A percentile compares a stretch with the other conserved stretches of the same genome.
These are phyloP conservation scores for Arthrobotrys sinensis DNA, from an alignment of 2,329 filamentous ascomycete species.

Conservation along the genomic window DNA sequence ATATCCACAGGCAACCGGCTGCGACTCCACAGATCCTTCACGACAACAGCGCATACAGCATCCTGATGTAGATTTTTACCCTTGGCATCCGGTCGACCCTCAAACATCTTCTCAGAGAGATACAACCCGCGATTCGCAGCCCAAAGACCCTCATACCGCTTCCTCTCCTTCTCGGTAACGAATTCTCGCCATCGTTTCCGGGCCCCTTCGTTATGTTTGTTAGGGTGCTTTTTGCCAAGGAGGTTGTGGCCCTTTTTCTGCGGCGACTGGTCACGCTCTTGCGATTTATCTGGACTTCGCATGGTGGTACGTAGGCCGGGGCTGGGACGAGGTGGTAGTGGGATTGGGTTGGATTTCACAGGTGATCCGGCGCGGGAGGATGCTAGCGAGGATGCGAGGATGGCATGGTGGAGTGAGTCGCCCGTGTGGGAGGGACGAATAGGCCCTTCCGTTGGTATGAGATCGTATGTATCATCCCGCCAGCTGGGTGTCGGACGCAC, in stretches of 20 bases:
- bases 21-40: slow-evolving; percentile 81
- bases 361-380: slow-evolving; percentile 52
- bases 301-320: slow-evolving; percentile 43
- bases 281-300: slow-evolving; percentile 49
- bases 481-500: slow-evolving; percentile 32
- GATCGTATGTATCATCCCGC: slow-evolving; percentile 43
- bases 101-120: slow-evolving; percentile 62
- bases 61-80: slow-evolving; percentile 65
- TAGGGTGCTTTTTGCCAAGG: slow-evolving; percentile 77
- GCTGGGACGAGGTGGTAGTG: slow-evolving; percentile 46
- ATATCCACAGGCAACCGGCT: slow-evolving; percentile 78
- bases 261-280: slow-evolving; percentile 33
- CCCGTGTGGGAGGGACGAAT: slow-evolving; percentile 56
- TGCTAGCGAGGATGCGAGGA: slow-evolving; percentile 50
- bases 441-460: slow-evolving; percentile 27
- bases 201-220: slow-evolving; percentile 81
- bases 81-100: slow-evolving; percentile 60
- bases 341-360: slow-evolving; percentile 55
- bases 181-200: slow-evolving; percentile 83
- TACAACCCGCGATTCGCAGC: slow-evolving; percentile 80
- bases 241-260: slow-evolving; percentile 65
- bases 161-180: slow-evolving; percentile 80
- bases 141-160: slow-evolving; percentile 87
- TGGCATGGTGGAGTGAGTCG: slow-evolving; percentile 41
- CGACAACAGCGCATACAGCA: slow-evolving; percentile 78